Base-by-base conservation (phyloP, 164 flowering plant genomes). In the Pachysandra terminalis region DNA sequence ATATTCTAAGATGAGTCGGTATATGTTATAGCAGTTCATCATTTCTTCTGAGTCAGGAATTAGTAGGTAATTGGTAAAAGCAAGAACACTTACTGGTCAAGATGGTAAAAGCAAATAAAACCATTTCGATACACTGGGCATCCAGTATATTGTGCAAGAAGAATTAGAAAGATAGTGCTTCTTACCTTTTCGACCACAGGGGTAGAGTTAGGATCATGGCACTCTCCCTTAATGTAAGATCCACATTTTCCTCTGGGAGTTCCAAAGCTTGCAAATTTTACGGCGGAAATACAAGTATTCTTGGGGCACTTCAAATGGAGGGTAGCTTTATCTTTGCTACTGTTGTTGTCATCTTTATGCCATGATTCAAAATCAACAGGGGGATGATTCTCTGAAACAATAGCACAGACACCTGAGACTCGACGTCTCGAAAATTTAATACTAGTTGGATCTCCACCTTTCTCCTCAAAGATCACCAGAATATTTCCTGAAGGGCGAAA, bases 391-490 rank as follows among this genome's bases (percentile, higher is more conserved):
- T 89, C 96, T 16, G 87, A 79, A 58, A 91, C 65, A 27, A 57
- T 57, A 56, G 84, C 74, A 67, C 96, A 92, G 5, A 79, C 59
- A 19, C 83, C 72, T 6, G 86, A 74, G 14, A 76, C 71, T 77
- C 73, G 83, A n/a, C 99, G 80, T 67, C 71, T 88, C 5, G 96
- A 84, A 70, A 96, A 86, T 27, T 59, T 76, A 58, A 93, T 83
- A 59, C 83, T 74, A 22, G 84, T 78, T 56, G 99, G 99, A 75
- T 96, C 92, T 61, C 97, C 98, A 64, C 99, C 99, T 79, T 73
- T 85, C 81, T 96, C 99, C 77, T 96, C 99, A 64, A 96, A 91
- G 40, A 96, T 81, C 67, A 93, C 98, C 70, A 96, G 78, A 55
- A 82, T 64, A 59, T 96, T 96, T 65, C 88, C 97, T 40, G 97